Conservation (phyloP, 495 filamentous ascomycete species). For the Elasticomyces elasticus region DNA sequence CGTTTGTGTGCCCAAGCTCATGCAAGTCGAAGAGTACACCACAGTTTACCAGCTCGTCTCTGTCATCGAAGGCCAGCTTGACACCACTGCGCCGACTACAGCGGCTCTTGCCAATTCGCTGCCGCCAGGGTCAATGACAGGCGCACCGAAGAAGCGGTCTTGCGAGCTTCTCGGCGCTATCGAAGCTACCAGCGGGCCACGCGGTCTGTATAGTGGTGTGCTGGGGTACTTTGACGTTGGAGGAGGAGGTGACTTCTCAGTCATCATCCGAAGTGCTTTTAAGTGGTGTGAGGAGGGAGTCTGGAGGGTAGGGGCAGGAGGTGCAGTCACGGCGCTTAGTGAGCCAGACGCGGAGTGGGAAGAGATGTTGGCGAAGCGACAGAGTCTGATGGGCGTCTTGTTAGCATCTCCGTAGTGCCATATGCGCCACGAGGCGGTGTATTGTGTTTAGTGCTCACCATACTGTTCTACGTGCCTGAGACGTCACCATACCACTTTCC, state of each 20-base stretch:
- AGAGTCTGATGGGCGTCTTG: conserved; percentile 38
- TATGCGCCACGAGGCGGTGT: background rate
- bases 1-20: conserved; percentile 56
- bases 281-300: conserved; percentile 54
- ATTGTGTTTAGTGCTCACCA: no score
- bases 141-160: conserved; percentile 81
- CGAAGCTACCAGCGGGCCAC: conserved; percentile 47
- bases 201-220: conserved; percentile 82
- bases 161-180: conserved; percentile 68
- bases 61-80: conserved; percentile 65
- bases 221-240: conserved; percentile 81
- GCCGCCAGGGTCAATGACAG: conserved; percentile 90
- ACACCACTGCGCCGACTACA: conserved; percentile 30
- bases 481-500: background rate
- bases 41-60: conserved; percentile 85
- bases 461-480: background rate
- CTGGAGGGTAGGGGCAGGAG: conserved; percentile 82
- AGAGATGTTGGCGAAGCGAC: conserved; percentile 80
- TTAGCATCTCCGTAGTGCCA: background rate
- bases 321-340: conserved; percentile 75
- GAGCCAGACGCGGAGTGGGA: conserved; percentile 70
- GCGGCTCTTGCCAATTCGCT: conserved; percentile 68
- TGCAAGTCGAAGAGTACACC: conserved; percentile 80
- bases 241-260: conserved; percentile 77
- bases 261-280: conserved; percentile 73